Evolutionary conservation across 805 yeast species (phyloP).

Genomic region (Torulaspora delbrueckii): DNA sequence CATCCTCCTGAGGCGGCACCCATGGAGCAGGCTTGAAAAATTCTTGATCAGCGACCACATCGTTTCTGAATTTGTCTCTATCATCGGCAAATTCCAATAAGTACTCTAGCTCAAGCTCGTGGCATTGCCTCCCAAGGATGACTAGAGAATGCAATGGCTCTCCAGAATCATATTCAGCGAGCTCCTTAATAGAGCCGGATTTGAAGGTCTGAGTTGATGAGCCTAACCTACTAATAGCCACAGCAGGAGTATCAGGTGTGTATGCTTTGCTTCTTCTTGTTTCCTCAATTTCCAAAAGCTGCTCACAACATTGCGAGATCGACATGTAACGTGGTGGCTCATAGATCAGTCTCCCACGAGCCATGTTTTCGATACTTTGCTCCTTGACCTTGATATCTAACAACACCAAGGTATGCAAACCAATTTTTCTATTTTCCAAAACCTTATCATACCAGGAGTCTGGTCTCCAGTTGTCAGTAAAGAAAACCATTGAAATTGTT

Average conservation of each 20-base stretch:
- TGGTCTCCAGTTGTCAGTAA: slow-evolving; percentile 94
- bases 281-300: slow-evolving; percentile 84
- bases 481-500: slow-evolving; percentile 93
- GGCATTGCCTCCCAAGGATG: slow-evolving; percentile 88
- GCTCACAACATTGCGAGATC: slow-evolving; percentile 83
- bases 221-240: slow-evolving; percentile 88
- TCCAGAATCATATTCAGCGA: slow-evolving; percentile 83
- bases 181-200: slow-evolving; percentile 76
- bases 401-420: slow-evolving; percentile 83
- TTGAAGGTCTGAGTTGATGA: slow-evolving; percentile 76
- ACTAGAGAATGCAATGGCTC: slow-evolving; percentile 91
- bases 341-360: slow-evolving; percentile 83
- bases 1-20: slow-evolving; percentile 46
- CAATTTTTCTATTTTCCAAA: slow-evolving; percentile 82
- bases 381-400: slow-evolving; percentile 95
- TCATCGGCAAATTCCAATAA: slow-evolving; percentile 71
- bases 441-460: slow-evolving; percentile 89
- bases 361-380: slow-evolving; percentile 90
- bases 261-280: slow-evolving; percentile 70
- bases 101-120: slow-evolving; percentile 86
- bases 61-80: slow-evolving; percentile 42
- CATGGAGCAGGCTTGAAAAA: slow-evolving; percentile 68
- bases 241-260: slow-evolving; percentile 83
- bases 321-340: slow-evolving; percentile 98
- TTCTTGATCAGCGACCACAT: slow-evolving; percentile 55